These are phyloP conservation scores for Diaporthe aspalathi DNA, from an alignment of 2,329 filamentous ascomycete species.

Conservation along the genomic window DNA sequence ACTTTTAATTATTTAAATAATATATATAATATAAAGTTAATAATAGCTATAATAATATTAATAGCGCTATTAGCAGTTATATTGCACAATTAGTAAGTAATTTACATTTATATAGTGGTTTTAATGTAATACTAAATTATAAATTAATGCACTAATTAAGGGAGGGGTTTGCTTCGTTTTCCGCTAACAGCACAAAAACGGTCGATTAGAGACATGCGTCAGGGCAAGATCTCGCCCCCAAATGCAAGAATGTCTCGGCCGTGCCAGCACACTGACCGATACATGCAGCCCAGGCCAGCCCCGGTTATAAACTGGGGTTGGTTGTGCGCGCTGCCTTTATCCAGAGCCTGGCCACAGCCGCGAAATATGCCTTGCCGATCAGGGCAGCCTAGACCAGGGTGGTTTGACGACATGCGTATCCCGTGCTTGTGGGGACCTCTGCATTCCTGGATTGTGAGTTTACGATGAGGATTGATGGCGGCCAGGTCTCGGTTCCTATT, in stretches of 20 bases:
- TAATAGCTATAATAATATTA: no score
- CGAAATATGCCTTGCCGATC: conserved; percentile 32
- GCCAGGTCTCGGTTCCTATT: conserved; percentile 9
- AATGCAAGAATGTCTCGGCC: not conserved
- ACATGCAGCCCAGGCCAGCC: conserved; percentile 17
- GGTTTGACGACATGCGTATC: conserved; percentile 23
- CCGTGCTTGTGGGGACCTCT: conserved; percentile 21
- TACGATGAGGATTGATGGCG: not conserved
- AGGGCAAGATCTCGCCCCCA: conserved; percentile 25
- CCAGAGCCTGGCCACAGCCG: conserved; percentile 27
- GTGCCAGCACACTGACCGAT: not conserved
- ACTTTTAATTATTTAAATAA: no score
- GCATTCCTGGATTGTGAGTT: conserved; percentile 24
- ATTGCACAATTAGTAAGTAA: no score
- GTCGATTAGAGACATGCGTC: conserved; percentile 18
- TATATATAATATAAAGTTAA: no score
- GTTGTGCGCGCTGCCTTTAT: conserved; percentile 17
- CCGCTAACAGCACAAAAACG: no score
- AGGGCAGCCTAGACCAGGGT: conserved; percentile 26
- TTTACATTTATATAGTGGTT: no score
- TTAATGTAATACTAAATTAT: no score
- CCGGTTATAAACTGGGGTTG: not conserved
- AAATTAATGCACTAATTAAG: no score
- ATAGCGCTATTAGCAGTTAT: no score
- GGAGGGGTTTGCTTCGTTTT: no score